Percentiles rank a stretch among this genome's conserved stretches.
phyloP scores from a whole-genome alignment of 768 basidiomycete species.

The Clathrus columnatus region DNA sequence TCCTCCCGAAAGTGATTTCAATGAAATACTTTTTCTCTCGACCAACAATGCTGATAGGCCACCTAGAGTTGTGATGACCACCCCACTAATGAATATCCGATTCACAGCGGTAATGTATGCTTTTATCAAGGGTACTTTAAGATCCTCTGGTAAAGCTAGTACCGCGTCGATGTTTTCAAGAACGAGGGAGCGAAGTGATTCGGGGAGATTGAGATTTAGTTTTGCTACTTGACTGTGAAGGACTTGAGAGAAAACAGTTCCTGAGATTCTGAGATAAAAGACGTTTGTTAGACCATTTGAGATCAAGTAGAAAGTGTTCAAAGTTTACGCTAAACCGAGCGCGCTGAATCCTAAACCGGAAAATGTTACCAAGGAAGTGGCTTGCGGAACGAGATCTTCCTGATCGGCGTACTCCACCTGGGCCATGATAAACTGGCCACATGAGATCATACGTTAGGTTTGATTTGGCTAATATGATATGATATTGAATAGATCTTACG shows the following conservation, averaged over 20 bases:
- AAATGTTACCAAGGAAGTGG: constrained; percentile 18
- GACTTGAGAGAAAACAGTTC: not conserved
- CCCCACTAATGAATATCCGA: not conserved
- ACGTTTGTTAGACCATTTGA: not conserved
- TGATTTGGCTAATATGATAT: not conserved
- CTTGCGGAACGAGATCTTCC: constrained; percentile 19
- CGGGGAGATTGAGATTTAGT: not conserved
- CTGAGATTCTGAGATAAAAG: not conserved
- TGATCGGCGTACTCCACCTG: constrained; percentile 20
- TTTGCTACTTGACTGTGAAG: not conserved
- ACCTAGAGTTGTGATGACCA: not conserved
- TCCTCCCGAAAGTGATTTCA: no score
- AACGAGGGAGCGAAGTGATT: not conserved
- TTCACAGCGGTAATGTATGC: constrained; percentile 1
- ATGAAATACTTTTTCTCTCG: not conserved
- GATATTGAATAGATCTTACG: not conserved
- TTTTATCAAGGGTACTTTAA: not conserved
- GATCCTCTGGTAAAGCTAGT: not conserved
- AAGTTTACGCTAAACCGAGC: not conserved
- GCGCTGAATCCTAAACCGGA: not conserved
- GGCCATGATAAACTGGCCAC: constrained; percentile 14
- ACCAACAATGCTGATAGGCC: not conserved
- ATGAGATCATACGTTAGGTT: constrained; percentile 19
- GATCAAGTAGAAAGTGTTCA: not conserved
- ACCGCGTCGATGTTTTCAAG: not conserved